Percentiles rank a stretch among this genome's conserved stretches.
These are phyloP conservation scores for Aspergillus nomiae DNA, from an alignment of 2,329 filamentous ascomycete species.

Conservation along the genomic window DNA sequence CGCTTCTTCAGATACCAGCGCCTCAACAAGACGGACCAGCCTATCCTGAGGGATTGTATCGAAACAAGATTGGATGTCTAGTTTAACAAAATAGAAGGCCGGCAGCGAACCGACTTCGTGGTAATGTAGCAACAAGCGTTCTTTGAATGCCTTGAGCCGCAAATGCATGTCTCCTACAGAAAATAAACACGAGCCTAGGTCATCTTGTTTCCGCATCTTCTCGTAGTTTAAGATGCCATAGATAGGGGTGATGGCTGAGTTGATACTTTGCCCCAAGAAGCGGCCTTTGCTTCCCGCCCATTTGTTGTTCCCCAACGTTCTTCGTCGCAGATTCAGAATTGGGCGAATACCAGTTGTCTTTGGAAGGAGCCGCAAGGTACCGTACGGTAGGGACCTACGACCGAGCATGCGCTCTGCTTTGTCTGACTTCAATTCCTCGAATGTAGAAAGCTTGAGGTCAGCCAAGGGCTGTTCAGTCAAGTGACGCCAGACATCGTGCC, in stretches of 20 bases:
- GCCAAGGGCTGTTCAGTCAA: constrained; percentile 73
- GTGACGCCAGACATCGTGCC: constrained; percentile 85
- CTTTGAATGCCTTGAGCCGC: constrained; percentile 70
- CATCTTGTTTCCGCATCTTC: constrained; percentile 59
- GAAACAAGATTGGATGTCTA: constrained; percentile 90
- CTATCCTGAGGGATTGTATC: constrained; percentile 88
- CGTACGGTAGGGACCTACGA: constrained; percentile 70
- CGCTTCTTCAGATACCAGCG: constrained; percentile 56
- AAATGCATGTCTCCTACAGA: constrained; percentile 79
- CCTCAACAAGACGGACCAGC: constrained; percentile 67
- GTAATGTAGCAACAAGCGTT: constrained; percentile 17
- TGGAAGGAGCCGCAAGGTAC: constrained; percentile 77
- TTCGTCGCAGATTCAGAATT: constrained; percentile 81
- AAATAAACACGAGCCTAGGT: constrained; percentile 77
- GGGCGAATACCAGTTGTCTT: constrained; percentile 76
- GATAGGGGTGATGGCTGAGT: constrained; percentile 69
- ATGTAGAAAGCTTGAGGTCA: constrained; percentile 69
- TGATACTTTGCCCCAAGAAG: constrained; percentile 65
- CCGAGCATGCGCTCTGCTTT: constrained; percentile 61
- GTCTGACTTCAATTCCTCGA: constrained; percentile 70
- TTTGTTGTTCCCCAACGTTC: constrained; percentile 52
- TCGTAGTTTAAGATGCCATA: constrained; percentile 79
- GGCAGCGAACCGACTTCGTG: constrained; percentile 16
- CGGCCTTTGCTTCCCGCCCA: constrained; percentile 55
- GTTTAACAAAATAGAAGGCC: constrained; percentile 84